Evolutionary conservation across 2,329 filamentous ascomycete genomes (phyloP).

Genomic region (Aplosporella prunicola): DNA sequence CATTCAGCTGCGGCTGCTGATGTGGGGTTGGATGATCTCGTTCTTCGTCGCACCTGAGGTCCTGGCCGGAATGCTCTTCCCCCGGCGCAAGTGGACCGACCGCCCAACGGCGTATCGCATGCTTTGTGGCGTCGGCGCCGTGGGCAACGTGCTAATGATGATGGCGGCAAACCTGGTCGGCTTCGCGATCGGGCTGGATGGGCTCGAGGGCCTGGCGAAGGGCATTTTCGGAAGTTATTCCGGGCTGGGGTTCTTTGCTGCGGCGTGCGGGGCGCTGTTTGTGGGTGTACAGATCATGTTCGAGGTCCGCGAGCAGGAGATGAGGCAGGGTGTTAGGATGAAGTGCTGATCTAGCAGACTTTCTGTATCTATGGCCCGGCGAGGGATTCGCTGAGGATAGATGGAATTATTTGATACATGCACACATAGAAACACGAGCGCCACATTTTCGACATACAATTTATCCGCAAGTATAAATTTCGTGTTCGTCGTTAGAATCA

Average conservation of each 20-base stretch:
- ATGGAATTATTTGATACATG: too few species aligned
- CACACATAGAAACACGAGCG: too few species aligned
- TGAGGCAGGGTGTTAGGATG: slow-evolving; percentile 68
- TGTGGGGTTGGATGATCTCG: slow-evolving; percentile 96
- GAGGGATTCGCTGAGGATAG: neutral
- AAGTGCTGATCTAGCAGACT: slow-evolving; percentile 67
- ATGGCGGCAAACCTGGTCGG: slow-evolving; percentile 91
- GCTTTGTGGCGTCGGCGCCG: slow-evolving; percentile 69
- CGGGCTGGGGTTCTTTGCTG: slow-evolving; percentile 63
- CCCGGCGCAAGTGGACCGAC: slow-evolving; percentile 58
- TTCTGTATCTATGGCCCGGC: neutral
- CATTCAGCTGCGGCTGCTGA: slow-evolving; percentile 77
- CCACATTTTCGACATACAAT: too few species aligned
- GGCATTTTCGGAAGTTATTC: slow-evolving; percentile 69
- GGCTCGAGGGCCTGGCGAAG: slow-evolving; percentile 63
- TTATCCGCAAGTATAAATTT: too few species aligned
- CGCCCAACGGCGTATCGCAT: slow-evolving; percentile 66
- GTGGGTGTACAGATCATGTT: slow-evolving; percentile 92
- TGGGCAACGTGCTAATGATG: slow-evolving; percentile 86
- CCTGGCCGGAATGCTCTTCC: slow-evolving; percentile 62
- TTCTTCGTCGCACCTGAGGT: slow-evolving; percentile 90
- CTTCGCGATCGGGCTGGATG: slow-evolving; percentile 86
- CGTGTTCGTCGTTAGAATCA: too few species aligned
- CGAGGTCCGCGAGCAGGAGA: slow-evolving; percentile 79
- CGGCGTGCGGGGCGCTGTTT: slow-evolving; percentile 67